Conservation (phyloP, 805 yeast species). For the Cephaloascus fragrans region DNA sequence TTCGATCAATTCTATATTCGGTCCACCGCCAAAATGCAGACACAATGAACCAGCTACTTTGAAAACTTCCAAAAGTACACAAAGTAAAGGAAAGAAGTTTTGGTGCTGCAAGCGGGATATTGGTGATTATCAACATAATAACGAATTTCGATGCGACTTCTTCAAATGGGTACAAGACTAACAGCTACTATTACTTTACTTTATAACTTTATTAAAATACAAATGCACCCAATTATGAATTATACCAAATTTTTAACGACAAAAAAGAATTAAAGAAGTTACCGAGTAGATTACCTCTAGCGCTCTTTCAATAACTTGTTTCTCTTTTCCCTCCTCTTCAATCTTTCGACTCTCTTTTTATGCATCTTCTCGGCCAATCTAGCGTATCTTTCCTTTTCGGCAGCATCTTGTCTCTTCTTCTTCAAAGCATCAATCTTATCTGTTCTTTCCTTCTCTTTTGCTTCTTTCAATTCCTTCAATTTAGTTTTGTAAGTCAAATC, state of each 20-base stretch:
- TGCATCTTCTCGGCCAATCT: constrained; percentile 80
- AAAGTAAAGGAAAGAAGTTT: constrained; percentile 39
- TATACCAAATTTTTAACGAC: too few relatives aligned
- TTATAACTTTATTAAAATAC: neutral
- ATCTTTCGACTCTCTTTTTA: constrained; percentile 81
- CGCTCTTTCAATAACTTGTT: constrained; percentile 91
- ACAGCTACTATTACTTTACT: neutral
- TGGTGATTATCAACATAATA: neutral
- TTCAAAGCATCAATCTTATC: constrained; percentile 47
- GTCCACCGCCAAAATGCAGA: constrained; percentile 32
- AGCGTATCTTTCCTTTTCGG: constrained; percentile 83
- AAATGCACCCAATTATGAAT: neutral
- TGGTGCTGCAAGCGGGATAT: constrained; percentile 34
- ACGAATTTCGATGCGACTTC: neutral
- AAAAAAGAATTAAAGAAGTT: too few relatives aligned
- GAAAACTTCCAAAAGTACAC: constrained; percentile 30
- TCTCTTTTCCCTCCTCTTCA: constrained; percentile 88
- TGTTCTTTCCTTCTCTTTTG: constrained; percentile 53
- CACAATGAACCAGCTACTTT: constrained; percentile 37
- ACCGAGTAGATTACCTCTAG: constrained; percentile 18
- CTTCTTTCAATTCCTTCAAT: constrained; percentile 66
- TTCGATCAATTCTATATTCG: constrained; percentile 7
- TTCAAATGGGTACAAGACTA: neutral
- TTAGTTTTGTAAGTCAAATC: constrained; percentile 61
- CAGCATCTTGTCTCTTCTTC: constrained; percentile 72